Percentiles rank a stretch among this genome's conserved stretches.
These are phyloP conservation scores for Cystobasidium onofrii DNA, from an alignment of 768 basidiomycete species.

Conservation along the genomic window DNA sequence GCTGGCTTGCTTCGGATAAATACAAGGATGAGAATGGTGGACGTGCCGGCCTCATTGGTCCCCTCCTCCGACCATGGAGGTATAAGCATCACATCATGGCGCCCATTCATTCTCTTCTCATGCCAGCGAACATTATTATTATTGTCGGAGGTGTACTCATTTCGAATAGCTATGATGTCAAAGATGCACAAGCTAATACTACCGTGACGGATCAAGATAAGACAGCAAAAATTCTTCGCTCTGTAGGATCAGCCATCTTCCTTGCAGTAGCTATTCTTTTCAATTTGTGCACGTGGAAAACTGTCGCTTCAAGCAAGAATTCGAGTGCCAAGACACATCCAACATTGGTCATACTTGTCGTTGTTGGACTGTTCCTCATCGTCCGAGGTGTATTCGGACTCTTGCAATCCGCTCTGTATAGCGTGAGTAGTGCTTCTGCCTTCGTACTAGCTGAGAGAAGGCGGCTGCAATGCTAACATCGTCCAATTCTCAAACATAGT, in stretches of 20 bases:
- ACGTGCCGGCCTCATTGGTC: background rate
- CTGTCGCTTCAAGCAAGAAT: background rate
- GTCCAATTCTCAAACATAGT: no score
- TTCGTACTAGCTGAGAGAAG: no score
- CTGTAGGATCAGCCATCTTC: constrained; percentile 37
- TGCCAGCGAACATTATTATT: constrained; percentile 21
- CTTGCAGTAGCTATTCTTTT: constrained; percentile 35
- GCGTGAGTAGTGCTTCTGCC: constrained; percentile 17
- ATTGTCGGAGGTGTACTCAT: constrained; percentile 14
- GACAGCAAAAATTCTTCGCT: constrained; percentile 32
- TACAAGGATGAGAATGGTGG: no score
- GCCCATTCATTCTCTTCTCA: background rate
- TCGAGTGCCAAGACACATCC: background rate
- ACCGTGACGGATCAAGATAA: constrained; percentile 4
- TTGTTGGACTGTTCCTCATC: constrained; percentile 36
- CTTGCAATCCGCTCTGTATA: constrained; percentile 32
- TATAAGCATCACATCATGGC: constrained; percentile 6
- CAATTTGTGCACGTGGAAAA: constrained; percentile 25
- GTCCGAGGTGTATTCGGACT: constrained; percentile 38
- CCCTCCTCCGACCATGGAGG: constrained; percentile 1
- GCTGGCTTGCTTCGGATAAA: background rate
- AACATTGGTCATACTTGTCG: constrained; percentile 28
- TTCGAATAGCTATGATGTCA: no score
- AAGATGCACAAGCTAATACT: constrained; percentile 7
- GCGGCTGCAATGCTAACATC: no score